Evolutionary conservation across 2,329 filamentous ascomycete genomes (phyloP), one percentile per base, ranked within the genome.

Genomic region (Fusarium tricinctum): DNA sequence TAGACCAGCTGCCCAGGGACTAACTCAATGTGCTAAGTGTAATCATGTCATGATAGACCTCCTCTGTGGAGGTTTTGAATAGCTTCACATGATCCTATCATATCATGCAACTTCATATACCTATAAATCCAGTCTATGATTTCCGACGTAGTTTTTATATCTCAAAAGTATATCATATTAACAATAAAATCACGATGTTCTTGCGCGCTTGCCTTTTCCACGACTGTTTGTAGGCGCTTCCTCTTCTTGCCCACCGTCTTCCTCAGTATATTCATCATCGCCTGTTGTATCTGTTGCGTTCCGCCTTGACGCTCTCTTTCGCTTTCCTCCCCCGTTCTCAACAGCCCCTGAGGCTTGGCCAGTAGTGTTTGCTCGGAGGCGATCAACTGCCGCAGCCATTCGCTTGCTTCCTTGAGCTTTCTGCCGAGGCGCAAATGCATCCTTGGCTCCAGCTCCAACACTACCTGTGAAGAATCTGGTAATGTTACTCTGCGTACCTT

Each of bases 401-500:
- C 91, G 86, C 78, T 92, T 81, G 74, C 91, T 94, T 38, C 87
- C 88, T 61, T 87, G 86, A 14, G 81, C 85, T 26, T 82, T 87
- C 66, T 90, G 89, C 57, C 91, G 85, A 0, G 92, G 92, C 23
- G 84, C 92, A 80, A 93, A 94, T 0, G 86, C 87, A 64, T 90
- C 86, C 38, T 82, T 86, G 14, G 86, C 86, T 1, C 92, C 92
- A 1, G 85, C 85, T 0, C 92, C 92, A 0, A 93, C 89, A 6
- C 82, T 80, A 0, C 95, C 95, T 14, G 89, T 88, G 77, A 98
- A 97, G 78, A 90, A 99, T 23, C 90, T 85, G n/a, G 96, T 99
- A 69, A 99, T 97, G 72, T 99, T 99, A 60, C 89, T 90, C 82
- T 99, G 96, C 19, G 95, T 98, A 8, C 96, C 96, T 80, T 98